phyloP scores from a whole-genome alignment of 805 yeast species.

The Candida anglica region DNA sequence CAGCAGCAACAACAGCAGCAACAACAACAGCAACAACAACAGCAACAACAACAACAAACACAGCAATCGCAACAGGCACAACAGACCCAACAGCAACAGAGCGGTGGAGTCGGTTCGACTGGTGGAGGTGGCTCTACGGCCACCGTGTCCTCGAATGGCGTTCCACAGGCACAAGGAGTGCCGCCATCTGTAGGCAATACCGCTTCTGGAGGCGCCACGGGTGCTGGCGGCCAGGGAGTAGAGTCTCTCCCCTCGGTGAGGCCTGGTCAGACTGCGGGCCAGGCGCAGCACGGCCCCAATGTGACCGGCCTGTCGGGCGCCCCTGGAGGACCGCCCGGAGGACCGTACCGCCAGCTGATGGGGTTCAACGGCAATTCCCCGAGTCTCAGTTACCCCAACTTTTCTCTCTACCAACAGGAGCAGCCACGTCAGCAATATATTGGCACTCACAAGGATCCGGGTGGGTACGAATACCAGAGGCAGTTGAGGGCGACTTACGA shows the following conservation, averaged over 20 bases:
- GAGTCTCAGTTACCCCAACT: not conserved
- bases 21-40: conserved; percentile 2
- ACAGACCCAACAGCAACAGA: not conserved
- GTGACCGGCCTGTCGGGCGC: too few relatives aligned
- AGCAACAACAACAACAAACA: too few relatives aligned
- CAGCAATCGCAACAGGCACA: conserved; percentile 2
- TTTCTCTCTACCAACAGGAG: not conserved
- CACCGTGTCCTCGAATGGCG: too few relatives aligned
- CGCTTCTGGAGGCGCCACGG: too few relatives aligned
- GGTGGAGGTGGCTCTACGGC: too few relatives aligned
- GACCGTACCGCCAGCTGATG: not conserved
- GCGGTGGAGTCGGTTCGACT: not conserved
- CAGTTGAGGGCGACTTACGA: conserved; percentile 21
- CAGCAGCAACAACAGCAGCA: conserved; percentile 5
- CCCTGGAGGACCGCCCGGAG: not conserved
- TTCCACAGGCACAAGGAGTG: too few relatives aligned
- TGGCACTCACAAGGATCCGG: conserved; percentile 1
- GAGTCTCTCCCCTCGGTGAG: too few relatives aligned
- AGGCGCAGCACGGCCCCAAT: not conserved
- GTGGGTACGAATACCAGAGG: conserved; percentile 15
- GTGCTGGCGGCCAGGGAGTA: too few relatives aligned
- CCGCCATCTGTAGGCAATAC: too few relatives aligned
- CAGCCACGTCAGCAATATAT: conserved; percentile 5
- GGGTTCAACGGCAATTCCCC: not conserved
- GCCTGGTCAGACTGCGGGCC: too few relatives aligned